Base-by-base conservation (phyloP, 2,329 filamentous ascomycete genomes). In the Colletotrichum incanum region DNA sequence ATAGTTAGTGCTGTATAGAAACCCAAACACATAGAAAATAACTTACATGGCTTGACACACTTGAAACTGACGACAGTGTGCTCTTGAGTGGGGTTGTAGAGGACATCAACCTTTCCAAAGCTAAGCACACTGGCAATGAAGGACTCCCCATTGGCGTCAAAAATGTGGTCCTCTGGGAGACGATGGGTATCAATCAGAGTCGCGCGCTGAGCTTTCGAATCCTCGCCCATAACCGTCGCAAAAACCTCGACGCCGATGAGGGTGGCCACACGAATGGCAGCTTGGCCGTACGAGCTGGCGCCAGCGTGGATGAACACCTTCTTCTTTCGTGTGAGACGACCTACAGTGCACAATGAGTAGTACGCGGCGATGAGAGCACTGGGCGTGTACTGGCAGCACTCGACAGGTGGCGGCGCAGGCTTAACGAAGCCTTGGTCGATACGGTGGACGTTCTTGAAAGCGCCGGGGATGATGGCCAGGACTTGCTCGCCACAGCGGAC, bases 221-320 rank as follows among this genome's bases (percentile, higher is more conserved):
- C 71, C 12, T 76, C 63, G 0, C 78, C 82, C 52, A 78, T 65
- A 1, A 86, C 82, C 0, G 84, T 88, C 2, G 79, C 81, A 66
- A 85, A 86, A 2, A 89, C 75, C 2, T 82, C 79, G 11, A 81
- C 82, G 1, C 81, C 84, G 8, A 79, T 73, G 1, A 77, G 67
- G 55, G 75, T 78, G 31, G 84, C 84, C 3, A 88, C 73, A 14
- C 81, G 79, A 3, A 88, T 74, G 2, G 84, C 86, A 12, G 83
- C 83, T 47, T 85, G 80, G 1, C 87, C 86, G 26, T 84, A 78
- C 0, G 80, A 79, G 59, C 85, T 84, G 5, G 84, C 82, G 3
- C 82, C 86, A 12, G 81, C 80, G 63, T 86, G 84, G 23, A 89
- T 78, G 5, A 89, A 78, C 5, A 87, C 79, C 3, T 74, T 80